Evolutionary conservation across 1,139 yeast genomes (phyloP).

Genomic region (Candida glucosophila): DNA sequence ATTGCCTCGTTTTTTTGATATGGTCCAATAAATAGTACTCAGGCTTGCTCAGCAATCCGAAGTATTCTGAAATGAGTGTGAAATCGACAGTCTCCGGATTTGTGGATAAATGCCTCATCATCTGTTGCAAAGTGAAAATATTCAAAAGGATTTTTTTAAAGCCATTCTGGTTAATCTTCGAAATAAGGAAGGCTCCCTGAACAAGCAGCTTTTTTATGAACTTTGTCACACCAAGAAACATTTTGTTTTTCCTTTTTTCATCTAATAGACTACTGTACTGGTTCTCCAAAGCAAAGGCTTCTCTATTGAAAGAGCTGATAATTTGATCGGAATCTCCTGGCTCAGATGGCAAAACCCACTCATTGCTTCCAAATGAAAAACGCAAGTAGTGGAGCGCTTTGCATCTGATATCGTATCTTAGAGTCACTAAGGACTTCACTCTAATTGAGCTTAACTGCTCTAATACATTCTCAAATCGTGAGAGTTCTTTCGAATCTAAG

Average conservation of each 20-base stretch:
- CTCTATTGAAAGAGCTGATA: slow-evolving; percentile 52
- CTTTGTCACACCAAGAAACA: slow-evolving; percentile 46
- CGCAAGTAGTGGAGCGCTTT: slow-evolving; percentile 55
- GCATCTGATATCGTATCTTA: slow-evolving; percentile 60
- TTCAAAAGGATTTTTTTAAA: slow-evolving; percentile 59
- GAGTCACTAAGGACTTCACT: slow-evolving; percentile 41
- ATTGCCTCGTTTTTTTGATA: slow-evolving; percentile 11
- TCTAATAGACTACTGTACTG: slow-evolving; percentile 21
- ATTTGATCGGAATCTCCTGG: slow-evolving; percentile 60
- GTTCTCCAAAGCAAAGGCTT: slow-evolving; percentile 44
- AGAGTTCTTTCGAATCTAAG: slow-evolving; percentile 26
- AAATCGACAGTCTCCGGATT: slow-evolving; percentile 57
- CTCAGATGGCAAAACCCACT: slow-evolving; percentile 40
- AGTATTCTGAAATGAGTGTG: slow-evolving; percentile 47
- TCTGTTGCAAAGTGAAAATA: slow-evolving; percentile 67
- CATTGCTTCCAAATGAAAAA: slow-evolving; percentile 30
- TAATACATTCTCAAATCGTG: slow-evolving; percentile 41
- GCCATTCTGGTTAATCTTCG: slow-evolving; percentile 55
- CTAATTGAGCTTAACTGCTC: slow-evolving; percentile 38
- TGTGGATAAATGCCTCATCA: slow-evolving; percentile 53
- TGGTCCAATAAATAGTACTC: slow-evolving; percentile 25
- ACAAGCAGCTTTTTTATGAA: slow-evolving; percentile 52
- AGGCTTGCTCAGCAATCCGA: slow-evolving; percentile 41
- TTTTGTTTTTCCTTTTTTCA: slow-evolving; percentile 20
- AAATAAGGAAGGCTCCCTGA: slow-evolving; percentile 48